Conservation (phyloP, 257 asterid species). For the Gynochthodes officinalis region DNA sequence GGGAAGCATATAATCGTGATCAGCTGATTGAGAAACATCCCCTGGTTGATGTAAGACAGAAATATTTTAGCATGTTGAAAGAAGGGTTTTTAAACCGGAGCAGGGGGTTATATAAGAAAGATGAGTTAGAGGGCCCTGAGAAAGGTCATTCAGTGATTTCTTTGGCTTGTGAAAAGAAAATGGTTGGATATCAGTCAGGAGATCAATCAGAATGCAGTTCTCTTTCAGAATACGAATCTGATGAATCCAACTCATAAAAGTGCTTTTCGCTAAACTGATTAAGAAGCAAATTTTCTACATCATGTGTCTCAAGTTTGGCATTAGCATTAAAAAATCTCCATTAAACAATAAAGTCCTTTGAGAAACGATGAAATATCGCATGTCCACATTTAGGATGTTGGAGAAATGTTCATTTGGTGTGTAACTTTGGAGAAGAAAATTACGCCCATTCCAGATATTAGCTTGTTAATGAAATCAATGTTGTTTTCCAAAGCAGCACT, state of each 20-base stretch:
- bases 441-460: no score
- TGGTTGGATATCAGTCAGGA: constrained; percentile 37
- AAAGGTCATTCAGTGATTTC: constrained; percentile 24
- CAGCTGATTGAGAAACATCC: constrained; percentile 66
- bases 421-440: no score
- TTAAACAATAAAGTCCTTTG: no score
- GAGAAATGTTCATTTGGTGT: no score
- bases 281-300: no score
- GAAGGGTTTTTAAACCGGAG: constrained; percentile 67
- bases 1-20: constrained; percentile 77
- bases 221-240: constrained; percentile 56
- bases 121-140: constrained; percentile 19
- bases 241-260: constrained; percentile 28
- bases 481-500: no score
- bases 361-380: no score
- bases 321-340: no score
- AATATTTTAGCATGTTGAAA: constrained; percentile 60
- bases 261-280: background rate
- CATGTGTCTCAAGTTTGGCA: no score
- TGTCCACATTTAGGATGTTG: no score
- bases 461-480: no score
- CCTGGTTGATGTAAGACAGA: constrained; percentile 53
- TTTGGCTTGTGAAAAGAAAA: constrained; percentile 16
- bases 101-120: constrained; percentile 57
- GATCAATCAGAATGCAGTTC: constrained; percentile 39